Evolutionary conservation across 176 grass and related monocot species (phyloP), one percentile per base, ranked within the genome.

Genomic region (Ampelocalamus luodianensis): DNA sequence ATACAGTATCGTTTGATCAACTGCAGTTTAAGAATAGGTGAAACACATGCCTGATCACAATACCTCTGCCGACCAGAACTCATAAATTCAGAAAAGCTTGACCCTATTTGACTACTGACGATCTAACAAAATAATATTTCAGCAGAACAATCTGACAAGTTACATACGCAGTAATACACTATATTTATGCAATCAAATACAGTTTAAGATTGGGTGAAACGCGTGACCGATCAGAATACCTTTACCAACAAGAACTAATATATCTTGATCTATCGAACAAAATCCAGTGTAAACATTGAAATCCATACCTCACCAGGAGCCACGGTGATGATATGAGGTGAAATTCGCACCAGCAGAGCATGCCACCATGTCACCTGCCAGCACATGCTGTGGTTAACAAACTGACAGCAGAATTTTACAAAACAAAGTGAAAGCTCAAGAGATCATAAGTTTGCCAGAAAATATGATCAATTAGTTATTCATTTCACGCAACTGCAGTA

Each of bases 271-370:
- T 29, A 40, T 10, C 8, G 17, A 70, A 69, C 44, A 46, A 62
- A 20, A 70, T 64, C 10, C 36, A 76, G 13, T 14, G 11, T 55
- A 77, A 71, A 49, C 15, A 40, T 7, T 34, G 44, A 75, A 79
- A 74, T 71, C 8, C 76, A 66, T 92, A 99, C 97, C 97, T 99
- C 93, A 22, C 97, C 97, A 60, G 92, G 87, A 72, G 97, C 93
- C 43, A 99, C 93, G 51, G 93, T 99, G 40, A 99, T 89, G 48
- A 96, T 83, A 85, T 99, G 97, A 37, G 97, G 93, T 94, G 77
- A 99, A 99, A 86, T 92, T 96, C 63, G 91, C 90, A 74, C 93
- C 93, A 77, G 97, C 91, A 85, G 96, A 92, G 76, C 88, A 89
- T 1, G 93, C 90, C 60, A 92, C 90, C 87, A 93, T 90, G 38